Evolutionary conservation across 2,329 filamentous ascomycete genomes (phyloP), one percentile per base, ranked within the genome.

Genomic region (Chrysoporthe puriensis): DNA sequence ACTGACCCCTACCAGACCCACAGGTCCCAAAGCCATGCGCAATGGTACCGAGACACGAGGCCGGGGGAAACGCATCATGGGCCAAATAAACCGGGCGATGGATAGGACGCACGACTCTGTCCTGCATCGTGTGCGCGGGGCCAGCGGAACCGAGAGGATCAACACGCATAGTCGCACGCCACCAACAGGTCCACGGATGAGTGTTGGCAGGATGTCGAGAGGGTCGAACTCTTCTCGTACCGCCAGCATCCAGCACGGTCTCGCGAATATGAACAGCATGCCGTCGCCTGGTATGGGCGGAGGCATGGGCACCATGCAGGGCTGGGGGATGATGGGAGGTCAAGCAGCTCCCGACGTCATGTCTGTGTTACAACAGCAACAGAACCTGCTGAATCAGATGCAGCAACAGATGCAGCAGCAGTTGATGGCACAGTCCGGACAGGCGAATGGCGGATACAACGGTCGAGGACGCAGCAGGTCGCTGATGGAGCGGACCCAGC

Each of bases 1-100:
- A 76, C 82, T 86, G 79, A 87, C 80, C 66, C 52, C 42, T 69
- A 74, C 68, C 74, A 97, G 95, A 75, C 96, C 96, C 11, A 98
- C 94, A 63, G 96, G 95, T 66, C 96, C 96, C 21, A 96, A 94
- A 78, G 94, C 94, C 44, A 97, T 98, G 94, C 91, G 96, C 75
- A 93, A 91, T 77, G 88, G 88, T 63, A 87, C 82, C 73, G 76
- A 77, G 64, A 84, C 85, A 66, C 83, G 85, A 66, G 85, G 88
- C 65, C 89, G 92, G 72, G 91, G 92, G 68, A 94, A 93, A 77
- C 89, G 93, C 70, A 89, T 97, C 84, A 84, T 97, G 66, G 93
- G 93, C 62, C 93, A 97, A 73, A 87, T 96, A 76, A 89, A 91
- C 76, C 92, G 92, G 74, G 88, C 90, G 16, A 90, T 97, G 88